These are phyloP conservation scores for Colletotrichum sp. DNA, from an alignment of 2,329 filamentous ascomycete species.

Conservation along the genomic window DNA sequence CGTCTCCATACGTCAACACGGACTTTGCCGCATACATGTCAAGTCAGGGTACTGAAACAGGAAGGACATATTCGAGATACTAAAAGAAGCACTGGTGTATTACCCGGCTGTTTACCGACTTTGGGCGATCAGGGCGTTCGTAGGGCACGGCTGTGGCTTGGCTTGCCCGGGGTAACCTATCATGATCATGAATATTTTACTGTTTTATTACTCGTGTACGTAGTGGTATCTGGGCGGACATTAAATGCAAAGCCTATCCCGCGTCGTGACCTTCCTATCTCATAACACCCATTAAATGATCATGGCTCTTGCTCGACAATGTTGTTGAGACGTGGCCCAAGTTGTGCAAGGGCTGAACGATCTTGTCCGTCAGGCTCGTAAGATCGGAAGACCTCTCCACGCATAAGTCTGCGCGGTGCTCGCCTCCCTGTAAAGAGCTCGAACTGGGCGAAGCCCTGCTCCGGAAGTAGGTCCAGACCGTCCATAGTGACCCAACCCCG, in stretches of 20 bases:
- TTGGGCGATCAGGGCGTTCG: background rate
- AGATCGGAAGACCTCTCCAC: slow-evolving; percentile 61
- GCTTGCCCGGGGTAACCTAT: background rate
- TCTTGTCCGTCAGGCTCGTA: slow-evolving; percentile 46
- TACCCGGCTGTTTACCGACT: background rate
- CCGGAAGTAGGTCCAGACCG: slow-evolving; percentile 76
- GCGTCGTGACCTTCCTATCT: background rate
- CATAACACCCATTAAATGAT: background rate
- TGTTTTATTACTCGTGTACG: slow-evolving; percentile 10
- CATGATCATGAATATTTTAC: background rate
- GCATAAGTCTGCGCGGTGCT: slow-evolving; percentile 74
- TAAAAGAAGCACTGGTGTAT: background rate
- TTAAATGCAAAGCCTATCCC: background rate
- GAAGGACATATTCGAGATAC: background rate
- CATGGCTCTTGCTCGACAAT: slow-evolving; percentile 45
- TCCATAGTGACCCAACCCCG: slow-evolving; percentile 78
- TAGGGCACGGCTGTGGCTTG: background rate
- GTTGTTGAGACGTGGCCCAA: slow-evolving; percentile 43
- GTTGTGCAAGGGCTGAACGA: slow-evolving; percentile 40
- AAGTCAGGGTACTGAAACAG: background rate
- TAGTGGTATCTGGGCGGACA: slow-evolving; percentile 10
- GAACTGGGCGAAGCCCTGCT: slow-evolving; percentile 83
- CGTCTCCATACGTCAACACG: slow-evolving; percentile 12
- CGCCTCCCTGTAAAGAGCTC: slow-evolving; percentile 78
- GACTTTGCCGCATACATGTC: slow-evolving; percentile 16